Base-by-base conservation (phyloP, 208 protist species). In the Trypanosoma cruzi region DNA sequence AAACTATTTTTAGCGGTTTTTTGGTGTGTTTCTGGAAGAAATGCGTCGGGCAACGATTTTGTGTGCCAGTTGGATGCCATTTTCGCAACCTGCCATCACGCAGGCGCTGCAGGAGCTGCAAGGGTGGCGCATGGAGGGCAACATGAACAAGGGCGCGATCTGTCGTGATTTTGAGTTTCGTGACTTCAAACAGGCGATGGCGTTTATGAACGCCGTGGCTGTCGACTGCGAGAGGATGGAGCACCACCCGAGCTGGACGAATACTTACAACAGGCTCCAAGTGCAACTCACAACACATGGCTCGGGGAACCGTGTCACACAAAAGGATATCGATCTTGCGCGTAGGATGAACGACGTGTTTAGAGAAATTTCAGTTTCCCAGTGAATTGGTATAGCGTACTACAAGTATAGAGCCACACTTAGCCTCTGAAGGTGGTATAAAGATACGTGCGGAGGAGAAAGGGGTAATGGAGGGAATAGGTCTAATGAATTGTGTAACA, bases 161-260 rank as follows among this genome's bases (percentile, higher is more conserved):
- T 84, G 64, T 26, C 64, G 69, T 57, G 78, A 94, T 40, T 95
- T 94, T 69, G 54, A 70, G n/a, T 97, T 97, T 52, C 42, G 54
- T 18, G 81, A 98, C 73, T 98, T 98, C 72, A 58, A 67, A n/a
- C 71, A 94, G 59, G 97, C 96, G 16, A 93, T 94, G 63, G 53
- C 53, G 26, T 99, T 98, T 60, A 98, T 99, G 94, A 85, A 81
- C 42, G 72, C 68, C 42, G 77, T 93, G 40, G 93, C 84, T 29
- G 75, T 78, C 0, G 75, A 88, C 42, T 96, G 93, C 57, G 96
- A 98, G 52, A 31, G 81, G 68, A 80, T 87, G 77, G 79, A 95
- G 55, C 98, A 99, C 68, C 97, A 99, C 46, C 98, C 98, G n/a
- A 66, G 81, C 68, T 99, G 96, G 96, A 89, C 95, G 52, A 99